Evolutionary conservation across 2,329 filamentous ascomycete species (phyloP).

Genomic region (Phoma sp.): DNA sequence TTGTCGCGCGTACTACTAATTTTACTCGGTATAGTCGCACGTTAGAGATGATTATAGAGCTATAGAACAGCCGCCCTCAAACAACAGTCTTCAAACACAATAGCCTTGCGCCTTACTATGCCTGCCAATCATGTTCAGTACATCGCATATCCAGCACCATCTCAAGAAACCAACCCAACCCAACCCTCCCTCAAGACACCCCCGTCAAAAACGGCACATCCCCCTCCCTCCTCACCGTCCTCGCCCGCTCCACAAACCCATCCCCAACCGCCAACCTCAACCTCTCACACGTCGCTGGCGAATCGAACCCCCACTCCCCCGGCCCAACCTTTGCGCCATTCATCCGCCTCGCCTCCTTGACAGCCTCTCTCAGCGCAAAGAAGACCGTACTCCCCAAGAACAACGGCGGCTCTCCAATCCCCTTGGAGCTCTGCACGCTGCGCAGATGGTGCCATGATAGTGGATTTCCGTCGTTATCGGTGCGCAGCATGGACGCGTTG

Average conservation of each 20-base stretch:
- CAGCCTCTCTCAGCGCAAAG: slow-evolving; percentile 83
- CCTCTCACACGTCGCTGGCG: slow-evolving; percentile 82
- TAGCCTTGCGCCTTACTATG: no score
- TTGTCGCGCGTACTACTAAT: no score
- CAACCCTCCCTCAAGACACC: no score
- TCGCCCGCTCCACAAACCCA: slow-evolving; percentile 74
- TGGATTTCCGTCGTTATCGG: slow-evolving; percentile 54
- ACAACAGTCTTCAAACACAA: slow-evolving; percentile 39
- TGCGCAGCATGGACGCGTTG: slow-evolving; percentile 81
- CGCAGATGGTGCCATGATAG: slow-evolving; percentile 82
- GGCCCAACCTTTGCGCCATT: slow-evolving; percentile 49
- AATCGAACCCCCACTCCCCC: slow-evolving; percentile 64
- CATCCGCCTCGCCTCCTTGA: slow-evolving; percentile 71
- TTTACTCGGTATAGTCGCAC: no score
- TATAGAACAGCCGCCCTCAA: background rate
- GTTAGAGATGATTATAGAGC: no score
- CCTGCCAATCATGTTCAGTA: no score
- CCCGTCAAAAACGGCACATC: slow-evolving; percentile 56
- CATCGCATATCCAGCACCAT: no score
- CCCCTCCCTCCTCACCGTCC: slow-evolving; percentile 72
- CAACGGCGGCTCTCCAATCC: slow-evolving; percentile 73
- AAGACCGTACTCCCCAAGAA: slow-evolving; percentile 86
- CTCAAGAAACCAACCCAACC: no score
- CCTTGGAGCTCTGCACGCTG: slow-evolving; percentile 81
- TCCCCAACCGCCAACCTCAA: slow-evolving; percentile 80